phyloP scores from a whole-genome alignment of 2,329 filamentous ascomycete genomes.

The Capronia americana region DNA sequence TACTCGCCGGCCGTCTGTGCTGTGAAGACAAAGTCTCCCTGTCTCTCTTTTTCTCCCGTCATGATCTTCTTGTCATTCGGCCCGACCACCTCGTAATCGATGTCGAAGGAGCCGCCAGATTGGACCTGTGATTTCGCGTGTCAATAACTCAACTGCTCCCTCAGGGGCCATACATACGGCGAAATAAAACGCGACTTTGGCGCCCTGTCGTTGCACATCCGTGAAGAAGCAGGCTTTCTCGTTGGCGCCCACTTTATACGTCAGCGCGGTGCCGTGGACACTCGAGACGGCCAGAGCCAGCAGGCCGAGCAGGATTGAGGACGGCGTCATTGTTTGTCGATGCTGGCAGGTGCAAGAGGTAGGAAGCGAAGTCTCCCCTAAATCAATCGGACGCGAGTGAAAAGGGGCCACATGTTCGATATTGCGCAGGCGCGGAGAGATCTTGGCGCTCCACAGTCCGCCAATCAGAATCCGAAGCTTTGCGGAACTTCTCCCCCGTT shows the following conservation, averaged over 20 bases:
- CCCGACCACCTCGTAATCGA: slow-evolving; percentile 88
- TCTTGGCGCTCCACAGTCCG: background rate
- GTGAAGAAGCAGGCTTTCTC: slow-evolving; percentile 97
- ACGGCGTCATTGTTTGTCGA: slow-evolving; percentile 65
- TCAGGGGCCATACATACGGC: slow-evolving; percentile 69
- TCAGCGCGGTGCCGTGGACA: slow-evolving; percentile 86
- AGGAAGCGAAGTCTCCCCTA: background rate
- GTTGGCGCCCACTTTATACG: slow-evolving; percentile 87
- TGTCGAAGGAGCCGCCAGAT: slow-evolving; percentile 96
- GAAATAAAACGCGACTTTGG: slow-evolving; percentile 98
- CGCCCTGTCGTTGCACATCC: slow-evolving; percentile 74
- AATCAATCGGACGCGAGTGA: slow-evolving; percentile 6
- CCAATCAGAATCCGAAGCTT: background rate
- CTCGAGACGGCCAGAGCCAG: slow-evolving; percentile 73
- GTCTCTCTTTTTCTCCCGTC: slow-evolving; percentile 86
- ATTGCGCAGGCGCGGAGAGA: background rate
- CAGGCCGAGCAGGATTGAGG: slow-evolving; percentile 68
- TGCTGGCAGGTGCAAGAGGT: background rate
- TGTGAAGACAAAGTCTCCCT: slow-evolving; percentile 98
- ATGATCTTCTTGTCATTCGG: slow-evolving; percentile 82
- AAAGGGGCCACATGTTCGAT: slow-evolving; percentile 10
- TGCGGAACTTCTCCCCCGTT: background rate
- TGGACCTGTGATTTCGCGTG: slow-evolving; percentile 71
- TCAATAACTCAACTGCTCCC: background rate
- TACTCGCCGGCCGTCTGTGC: slow-evolving; percentile 88